phyloP scores from a whole-genome alignment of 75 land plant genomes.

The Picea sitchensis region DNA sequence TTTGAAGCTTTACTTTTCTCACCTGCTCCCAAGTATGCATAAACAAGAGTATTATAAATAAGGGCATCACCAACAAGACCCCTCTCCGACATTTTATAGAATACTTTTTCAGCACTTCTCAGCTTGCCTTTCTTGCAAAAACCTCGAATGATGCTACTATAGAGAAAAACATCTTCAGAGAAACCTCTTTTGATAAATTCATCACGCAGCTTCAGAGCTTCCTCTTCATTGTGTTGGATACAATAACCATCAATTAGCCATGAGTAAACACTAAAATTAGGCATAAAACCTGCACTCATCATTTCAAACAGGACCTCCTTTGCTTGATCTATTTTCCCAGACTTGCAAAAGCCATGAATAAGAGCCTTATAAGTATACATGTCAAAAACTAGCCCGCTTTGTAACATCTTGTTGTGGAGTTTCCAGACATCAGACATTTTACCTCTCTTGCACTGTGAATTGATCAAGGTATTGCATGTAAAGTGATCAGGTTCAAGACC shows the following conservation, averaged over 20 bases:
- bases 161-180: slow-evolving; percentile 32
- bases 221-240: slow-evolving; percentile 31
- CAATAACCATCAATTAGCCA: too few relatives aligned
- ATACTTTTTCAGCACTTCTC: slow-evolving; percentile 5
- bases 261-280: too few relatives aligned
- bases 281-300: too few relatives aligned
- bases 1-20: slow-evolving; percentile 22
- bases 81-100: too few relatives aligned
- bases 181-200: slow-evolving; percentile 42
- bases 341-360: too few relatives aligned
- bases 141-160: slow-evolving; percentile 48
- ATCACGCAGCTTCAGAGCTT: slow-evolving; percentile 29
- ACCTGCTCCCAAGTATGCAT: slow-evolving; percentile 39
- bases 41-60: slow-evolving; percentile 36
- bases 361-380: too few relatives aligned
- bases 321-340: too few relatives aligned
- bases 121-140: slow-evolving; percentile 50
- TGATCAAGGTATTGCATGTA: slow-evolving; percentile 66
- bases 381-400: not conserved
- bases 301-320: too few relatives aligned
- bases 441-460: slow-evolving; percentile 61
- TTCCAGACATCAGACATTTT: slow-evolving; percentile 48
- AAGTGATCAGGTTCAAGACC: slow-evolving; percentile 42
- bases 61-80: slow-evolving; percentile 1
- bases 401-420: slow-evolving; percentile 52